Base-by-base conservation (phyloP, 768 basidiomycete genomes). In the Exidia glandulosa region DNA sequence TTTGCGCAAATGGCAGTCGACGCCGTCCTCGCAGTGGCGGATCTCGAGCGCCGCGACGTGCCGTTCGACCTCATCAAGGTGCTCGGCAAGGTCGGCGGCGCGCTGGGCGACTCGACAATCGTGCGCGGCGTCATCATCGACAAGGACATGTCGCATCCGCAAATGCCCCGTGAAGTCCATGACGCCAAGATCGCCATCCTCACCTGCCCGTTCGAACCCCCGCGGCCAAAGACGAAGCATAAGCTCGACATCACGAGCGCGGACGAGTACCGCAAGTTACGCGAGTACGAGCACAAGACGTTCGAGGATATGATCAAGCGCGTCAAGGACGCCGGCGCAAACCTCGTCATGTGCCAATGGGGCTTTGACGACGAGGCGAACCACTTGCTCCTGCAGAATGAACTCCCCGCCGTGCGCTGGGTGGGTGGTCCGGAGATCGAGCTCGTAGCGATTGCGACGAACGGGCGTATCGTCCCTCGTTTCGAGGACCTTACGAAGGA, bases 291-390 rank as follows among this genome's bases (percentile, higher is more conserved):
- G 76, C 89, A 89, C 76, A 86, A 90, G 70, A 99, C 96, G 75
- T 99, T 99, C 67, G 79, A 82, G 63, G 88, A 93, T 69, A 99
- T 99, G 96, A 97, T 99, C 73, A 87, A 88, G 73, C 77, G 84
- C 71, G 94, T 98, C 60, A 95, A 97, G 72, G 87, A 95, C 66
- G 89, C 94, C 16, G 96, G 96, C 36, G 95, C 96, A 13, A 99
- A 99, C 73, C 75, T 99, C 61, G 96, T 99, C 64, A 97, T 99
- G 66, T 99, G 96, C 74, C 96, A 99, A 70, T 99, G 96, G 96
- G 96, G 96, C 62, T 99, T 99, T 69, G 96, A 99, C 70, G 96
- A 99, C 68, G 96, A 99, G 75, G 96, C 96, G 48, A 99, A 99
- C 70, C 96, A 98, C 71, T 65, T 98, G 67, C 74, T 99, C 64